Conservation (phyloP, 805 yeast genomes). For the Myxozyma sirexii region DNA sequence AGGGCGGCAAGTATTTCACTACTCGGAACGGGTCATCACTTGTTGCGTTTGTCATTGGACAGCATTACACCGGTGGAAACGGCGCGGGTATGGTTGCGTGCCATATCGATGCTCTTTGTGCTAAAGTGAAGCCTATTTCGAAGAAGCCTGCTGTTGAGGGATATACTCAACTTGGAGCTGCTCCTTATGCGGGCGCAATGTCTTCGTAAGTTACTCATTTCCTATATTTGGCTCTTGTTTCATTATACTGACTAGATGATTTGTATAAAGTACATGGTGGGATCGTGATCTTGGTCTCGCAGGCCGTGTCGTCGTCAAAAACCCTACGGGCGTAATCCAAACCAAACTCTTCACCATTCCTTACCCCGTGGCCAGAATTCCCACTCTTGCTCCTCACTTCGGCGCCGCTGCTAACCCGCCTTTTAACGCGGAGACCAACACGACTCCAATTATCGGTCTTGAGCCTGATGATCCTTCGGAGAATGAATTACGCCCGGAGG, state of each 20-base stretch:
- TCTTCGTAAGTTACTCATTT: conserved; percentile 29
- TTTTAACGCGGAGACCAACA: conserved; percentile 73
- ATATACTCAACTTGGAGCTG: conserved; percentile 76
- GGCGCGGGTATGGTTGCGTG: conserved; percentile 60
- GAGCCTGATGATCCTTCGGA: conserved; percentile 40
- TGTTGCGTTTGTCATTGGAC: conserved; percentile 71
- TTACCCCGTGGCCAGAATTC: conserved; percentile 69
- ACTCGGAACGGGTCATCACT: conserved; percentile 68
- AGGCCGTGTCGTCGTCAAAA: conserved; percentile 67
- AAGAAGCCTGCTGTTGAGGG: conserved; percentile 66
- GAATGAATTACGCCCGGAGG: conserved; percentile 36
- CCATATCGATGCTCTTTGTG: conserved; percentile 61
- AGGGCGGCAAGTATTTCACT: conserved; percentile 62
- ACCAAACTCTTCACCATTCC: conserved; percentile 46
- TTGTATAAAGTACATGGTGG: conserved; percentile 56
- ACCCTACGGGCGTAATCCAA: conserved; percentile 40
- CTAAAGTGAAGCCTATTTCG: conserved; percentile 69
- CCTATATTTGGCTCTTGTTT: too few relatives aligned
- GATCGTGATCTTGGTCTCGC: conserved; percentile 87
- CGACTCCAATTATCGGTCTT: conserved; percentile 77
- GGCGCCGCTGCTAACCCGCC: conserved; percentile 71
- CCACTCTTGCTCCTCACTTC: conserved; percentile 85
- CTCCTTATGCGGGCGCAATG: conserved; percentile 79
- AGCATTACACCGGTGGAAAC: conserved; percentile 61
- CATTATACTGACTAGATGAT: neutral